A percentile compares a stretch with the other conserved stretches of the same genome.
These are phyloP conservation scores for Fusarium sp. DNA, from an alignment of 2,329 filamentous ascomycete species.

Conservation along the genomic window DNA sequence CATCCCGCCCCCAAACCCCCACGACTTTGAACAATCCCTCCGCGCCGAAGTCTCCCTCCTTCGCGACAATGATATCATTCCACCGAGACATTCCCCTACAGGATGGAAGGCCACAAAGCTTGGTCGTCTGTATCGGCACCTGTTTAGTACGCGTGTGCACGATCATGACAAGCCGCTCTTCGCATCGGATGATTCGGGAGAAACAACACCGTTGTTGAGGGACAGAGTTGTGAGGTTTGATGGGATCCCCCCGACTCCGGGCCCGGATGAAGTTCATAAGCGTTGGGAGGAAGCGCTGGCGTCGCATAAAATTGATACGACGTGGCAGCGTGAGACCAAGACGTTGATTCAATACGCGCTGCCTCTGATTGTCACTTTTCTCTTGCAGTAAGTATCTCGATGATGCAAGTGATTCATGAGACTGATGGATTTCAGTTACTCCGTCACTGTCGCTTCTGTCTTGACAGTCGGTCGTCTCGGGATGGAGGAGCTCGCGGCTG, in stretches of 20 bases:
- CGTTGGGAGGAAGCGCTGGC: slow-evolving; percentile 81
- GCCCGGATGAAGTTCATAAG: slow-evolving; percentile 30
- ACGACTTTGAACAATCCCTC: slow-evolving; percentile 31
- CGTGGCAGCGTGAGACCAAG: slow-evolving; percentile 86
- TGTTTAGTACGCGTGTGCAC: slow-evolving; percentile 24
- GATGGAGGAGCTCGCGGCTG: slow-evolving; percentile 59
- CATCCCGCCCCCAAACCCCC: slow-evolving; percentile 26
- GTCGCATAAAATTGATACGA: slow-evolving; percentile 81
- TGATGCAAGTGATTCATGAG: accelerated
- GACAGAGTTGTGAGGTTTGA: neutral
- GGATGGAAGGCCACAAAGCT: slow-evolving; percentile 2
- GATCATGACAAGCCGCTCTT: slow-evolving; percentile 19
- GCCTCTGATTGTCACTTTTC: slow-evolving; percentile 72
- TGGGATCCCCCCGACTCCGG: slow-evolving; percentile 9
- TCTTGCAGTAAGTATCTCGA: slow-evolving; percentile 60
- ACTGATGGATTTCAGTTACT: slow-evolving; percentile 56
- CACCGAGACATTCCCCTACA: neutral
- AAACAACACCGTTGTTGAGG: slow-evolving; percentile 15
- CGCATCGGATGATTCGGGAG: neutral
- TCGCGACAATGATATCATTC: slow-evolving; percentile 33
- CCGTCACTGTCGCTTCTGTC: slow-evolving; percentile 76
- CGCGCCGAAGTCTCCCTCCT: slow-evolving; percentile 29
- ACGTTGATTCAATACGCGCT: slow-evolving; percentile 74
- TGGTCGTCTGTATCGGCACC: slow-evolving; percentile 11
- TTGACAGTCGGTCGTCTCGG: slow-evolving; percentile 78